A percentile compares a stretch with the other conserved stretches of the same genome.
Conservation (phyloP, 352 stramenopile genomes). For the Pythium grandisporangium region DNA sequence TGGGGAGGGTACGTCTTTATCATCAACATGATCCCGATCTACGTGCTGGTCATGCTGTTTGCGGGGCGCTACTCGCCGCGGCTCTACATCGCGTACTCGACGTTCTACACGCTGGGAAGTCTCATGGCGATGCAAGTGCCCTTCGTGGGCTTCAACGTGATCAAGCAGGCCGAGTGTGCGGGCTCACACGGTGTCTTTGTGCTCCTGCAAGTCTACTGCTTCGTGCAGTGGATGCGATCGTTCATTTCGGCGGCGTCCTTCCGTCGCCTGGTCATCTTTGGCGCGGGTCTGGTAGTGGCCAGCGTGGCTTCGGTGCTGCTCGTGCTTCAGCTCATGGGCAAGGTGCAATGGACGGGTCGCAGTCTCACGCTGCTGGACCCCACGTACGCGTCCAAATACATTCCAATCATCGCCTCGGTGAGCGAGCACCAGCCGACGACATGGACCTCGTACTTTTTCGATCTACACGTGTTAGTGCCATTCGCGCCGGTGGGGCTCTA, state of each 20-base stretch:
- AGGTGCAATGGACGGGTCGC: constrained; percentile 86
- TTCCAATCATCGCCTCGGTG: constrained; percentile 92
- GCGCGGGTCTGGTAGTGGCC: constrained; percentile 44
- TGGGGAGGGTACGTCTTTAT: constrained; percentile 99
- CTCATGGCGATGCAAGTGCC: constrained; percentile 96
- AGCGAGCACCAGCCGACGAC: constrained; percentile 92
- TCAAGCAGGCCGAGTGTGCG: constrained; percentile 84
- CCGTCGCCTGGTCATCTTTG: constrained; percentile 60
- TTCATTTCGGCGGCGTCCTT: constrained; percentile 72
- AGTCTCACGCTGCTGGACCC: constrained; percentile 87
- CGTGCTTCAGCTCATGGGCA: constrained; percentile 74
- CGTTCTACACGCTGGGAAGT: constrained; percentile 96
- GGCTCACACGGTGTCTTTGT: constrained; percentile 92
- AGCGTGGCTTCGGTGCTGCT: constrained; percentile 45
- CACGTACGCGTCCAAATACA: constrained; percentile 91
- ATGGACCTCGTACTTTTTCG: constrained; percentile 93
- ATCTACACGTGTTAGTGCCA: constrained; percentile 87
- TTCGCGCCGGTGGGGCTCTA: constrained; percentile 89
- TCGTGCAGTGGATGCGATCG: constrained; percentile 65
- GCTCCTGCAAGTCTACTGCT: constrained; percentile 71
- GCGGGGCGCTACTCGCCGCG: constrained; percentile 89
- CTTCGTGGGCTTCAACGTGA: constrained; percentile 96
- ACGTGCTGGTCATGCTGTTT: constrained; percentile 92
- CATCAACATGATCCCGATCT: constrained; percentile 98
- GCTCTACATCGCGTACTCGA: constrained; percentile 95